Base-by-base conservation (phyloP, 306 rosid genomes). In the Lotus japonicus region DNA sequence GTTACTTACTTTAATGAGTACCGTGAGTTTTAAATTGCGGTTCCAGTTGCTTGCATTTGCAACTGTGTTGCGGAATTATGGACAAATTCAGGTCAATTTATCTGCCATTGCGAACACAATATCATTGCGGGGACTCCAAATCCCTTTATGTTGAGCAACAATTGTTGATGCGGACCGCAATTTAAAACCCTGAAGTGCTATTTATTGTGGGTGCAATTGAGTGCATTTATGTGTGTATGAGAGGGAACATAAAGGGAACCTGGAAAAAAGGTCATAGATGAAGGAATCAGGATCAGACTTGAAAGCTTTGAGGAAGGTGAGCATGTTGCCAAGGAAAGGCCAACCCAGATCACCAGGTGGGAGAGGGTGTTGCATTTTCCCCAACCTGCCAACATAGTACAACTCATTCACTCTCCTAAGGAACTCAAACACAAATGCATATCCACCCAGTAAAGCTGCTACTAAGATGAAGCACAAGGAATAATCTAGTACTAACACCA, bases 281-380 rank as follows among this genome's bases (percentile, higher is more conserved):
- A 82, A 69, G 75, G 75, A 81, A 63, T 81, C 85, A 43, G 85
- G 83, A 13, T 82, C 58, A 64, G 82, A 77, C 2, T 68, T 77
- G 78, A 77, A 73, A 19, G 83, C 61, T 66, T 33, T 73, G 54
- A 73, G 45, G 78, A 82, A 82, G 17, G 72, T 9, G 33, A 9
- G 68, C 74, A 82, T 69, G 70, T 70, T 65, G 31, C 85, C 85
- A 0, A 82, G 49, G 42, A 82, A 53, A 33, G 85, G 85, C 80
- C 83, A 82, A 46, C 85, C 85, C 68, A 82, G 3, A 44, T 74
- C 58, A 51, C 85, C 85, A 0, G 83, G 83, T 26, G 85, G 85
- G 12, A 82, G 77, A 73, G 58, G 59, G 75, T 65, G n/a, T 53
- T 43, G 17, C 2, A 49, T 59, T 16, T 60, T 77, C 3, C 79